phyloP scores from a whole-genome alignment of 495 filamentous ascomycete species.

The Rhypophila decipiens region DNA sequence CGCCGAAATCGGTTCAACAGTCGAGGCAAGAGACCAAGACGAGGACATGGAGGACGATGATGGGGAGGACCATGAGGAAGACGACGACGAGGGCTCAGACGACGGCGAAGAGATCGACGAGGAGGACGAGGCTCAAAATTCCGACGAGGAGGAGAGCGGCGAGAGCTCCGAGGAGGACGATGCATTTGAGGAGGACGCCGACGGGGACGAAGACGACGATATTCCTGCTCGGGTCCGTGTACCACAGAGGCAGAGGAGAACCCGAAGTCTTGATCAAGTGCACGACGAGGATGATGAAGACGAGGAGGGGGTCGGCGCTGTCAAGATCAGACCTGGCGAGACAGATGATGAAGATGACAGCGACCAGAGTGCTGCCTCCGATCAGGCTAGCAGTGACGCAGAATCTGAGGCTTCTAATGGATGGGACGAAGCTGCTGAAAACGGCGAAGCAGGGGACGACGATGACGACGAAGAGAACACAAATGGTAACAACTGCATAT shows the following conservation, averaged over 20 bases:
- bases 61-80: conserved; percentile 30
- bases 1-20: conserved; percentile 42
- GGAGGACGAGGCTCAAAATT: conserved; percentile 19
- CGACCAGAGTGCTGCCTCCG: conserved; percentile 12
- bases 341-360: conserved; percentile 37
- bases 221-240: conserved; percentile 1
- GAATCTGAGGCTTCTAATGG: conserved; percentile 28
- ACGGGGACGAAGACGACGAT: conserved; percentile 38
- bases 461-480: conserved; percentile 50
- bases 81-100: conserved; percentile 22
- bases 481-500: conserved; percentile 65
- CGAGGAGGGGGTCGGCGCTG: conserved; percentile 65
- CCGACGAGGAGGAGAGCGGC: conserved; percentile 32
- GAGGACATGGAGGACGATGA: conserved; percentile 45
- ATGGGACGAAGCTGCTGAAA: conserved; percentile 63
- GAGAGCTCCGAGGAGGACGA: conserved; percentile 36
- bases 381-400: conserved; percentile 26
- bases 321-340: conserved; percentile 58
- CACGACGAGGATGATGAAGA: conserved; percentile 46
- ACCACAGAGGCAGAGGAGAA: conserved; percentile 31
- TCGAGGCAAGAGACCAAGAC: conserved; percentile 45
- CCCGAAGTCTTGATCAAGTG: conserved; percentile 23
- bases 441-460: conserved; percentile 67
- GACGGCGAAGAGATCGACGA: conserved; percentile 17
- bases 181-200: conserved; percentile 31